Evolutionary conservation across 495 filamentous ascomycete species (phyloP).

Genomic region (Trichoderma virens): DNA sequence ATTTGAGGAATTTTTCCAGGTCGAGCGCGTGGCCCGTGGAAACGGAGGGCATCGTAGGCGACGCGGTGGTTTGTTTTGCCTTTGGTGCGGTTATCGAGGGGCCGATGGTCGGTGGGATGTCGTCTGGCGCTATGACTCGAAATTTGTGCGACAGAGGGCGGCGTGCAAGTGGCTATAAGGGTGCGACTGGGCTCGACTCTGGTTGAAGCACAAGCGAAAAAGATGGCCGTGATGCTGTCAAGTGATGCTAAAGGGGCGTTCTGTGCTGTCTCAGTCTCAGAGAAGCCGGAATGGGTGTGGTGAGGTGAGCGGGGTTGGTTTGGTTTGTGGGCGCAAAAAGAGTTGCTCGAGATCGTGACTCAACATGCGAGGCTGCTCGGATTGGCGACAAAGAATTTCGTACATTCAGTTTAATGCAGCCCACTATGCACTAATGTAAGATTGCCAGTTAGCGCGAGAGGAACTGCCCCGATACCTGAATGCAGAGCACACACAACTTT

Average conservation of each 20-base stretch:
- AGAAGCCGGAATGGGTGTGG: conserved; percentile 1
- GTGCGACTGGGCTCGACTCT: not conserved
- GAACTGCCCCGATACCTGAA: not conserved
- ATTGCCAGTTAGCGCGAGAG: not conserved
- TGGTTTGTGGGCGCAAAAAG: conserved; percentile 8
- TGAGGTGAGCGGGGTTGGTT: not conserved
- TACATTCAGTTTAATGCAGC: not conserved
- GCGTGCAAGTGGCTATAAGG: no score
- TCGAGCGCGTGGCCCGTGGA: conserved; percentile 52
- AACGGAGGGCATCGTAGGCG: conserved; percentile 30
- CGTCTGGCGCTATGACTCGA: not conserved
- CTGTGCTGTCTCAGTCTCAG: not conserved
- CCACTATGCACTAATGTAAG: not conserved
- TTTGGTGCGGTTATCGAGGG: not conserved
- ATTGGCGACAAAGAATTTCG: not conserved
- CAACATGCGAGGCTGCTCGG: not conserved
- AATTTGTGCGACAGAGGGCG: not conserved
- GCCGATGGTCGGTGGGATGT: not conserved
- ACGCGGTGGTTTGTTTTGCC: not conserved
- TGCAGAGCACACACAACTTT: not conserved
- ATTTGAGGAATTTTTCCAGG: conserved; percentile 67
- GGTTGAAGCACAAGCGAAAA: not conserved
- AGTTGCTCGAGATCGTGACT: conserved; percentile 4
- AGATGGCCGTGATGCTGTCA: not conserved
- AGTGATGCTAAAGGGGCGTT: not conserved